phyloP scores from a whole-genome alignment of 1,284 basidiomycete species.

The Cryptococcus deneoformans region DNA sequence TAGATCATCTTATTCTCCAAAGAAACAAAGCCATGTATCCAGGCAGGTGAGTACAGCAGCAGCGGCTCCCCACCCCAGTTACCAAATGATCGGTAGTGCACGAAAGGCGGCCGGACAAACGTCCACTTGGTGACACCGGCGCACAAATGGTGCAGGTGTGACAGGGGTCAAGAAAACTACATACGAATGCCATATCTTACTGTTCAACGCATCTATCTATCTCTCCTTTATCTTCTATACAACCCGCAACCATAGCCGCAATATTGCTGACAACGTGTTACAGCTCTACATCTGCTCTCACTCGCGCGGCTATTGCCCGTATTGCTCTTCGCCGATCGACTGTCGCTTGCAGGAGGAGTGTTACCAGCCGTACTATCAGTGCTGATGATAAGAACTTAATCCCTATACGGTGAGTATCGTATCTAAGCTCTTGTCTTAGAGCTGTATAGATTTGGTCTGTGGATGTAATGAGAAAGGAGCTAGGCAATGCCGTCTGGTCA shows the following conservation, averaged over 20 bases:
- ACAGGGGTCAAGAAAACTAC: background rate
- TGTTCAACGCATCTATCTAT: background rate
- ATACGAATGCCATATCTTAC: background rate
- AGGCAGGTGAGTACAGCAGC: background rate
- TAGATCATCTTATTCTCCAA: background rate
- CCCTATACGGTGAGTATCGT: constrained; percentile 30
- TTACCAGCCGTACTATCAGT: constrained; percentile 11
- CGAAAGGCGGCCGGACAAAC: background rate
- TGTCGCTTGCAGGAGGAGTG: background rate
- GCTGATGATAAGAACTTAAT: constrained; percentile 31
- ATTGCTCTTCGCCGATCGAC: background rate
- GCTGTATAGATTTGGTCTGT: background rate
- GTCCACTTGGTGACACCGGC: constrained; percentile 5
- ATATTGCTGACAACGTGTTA: background rate
- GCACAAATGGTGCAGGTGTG: background rate
- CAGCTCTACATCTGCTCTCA: background rate
- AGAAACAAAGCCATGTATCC: background rate
- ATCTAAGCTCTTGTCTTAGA: background rate
- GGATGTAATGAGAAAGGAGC: background rate
- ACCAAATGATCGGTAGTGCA: background rate
- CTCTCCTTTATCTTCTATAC: background rate
- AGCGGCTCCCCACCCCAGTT: background rate
- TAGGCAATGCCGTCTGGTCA: background rate
- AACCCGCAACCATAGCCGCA: background rate
- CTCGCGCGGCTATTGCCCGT: background rate